A percentile compares a stretch with the other conserved stretches of the same genome.
Evolutionary conservation across 192 early-diverging fungal species (phyloP).

Genomic region (Kappamyces sp.): DNA sequence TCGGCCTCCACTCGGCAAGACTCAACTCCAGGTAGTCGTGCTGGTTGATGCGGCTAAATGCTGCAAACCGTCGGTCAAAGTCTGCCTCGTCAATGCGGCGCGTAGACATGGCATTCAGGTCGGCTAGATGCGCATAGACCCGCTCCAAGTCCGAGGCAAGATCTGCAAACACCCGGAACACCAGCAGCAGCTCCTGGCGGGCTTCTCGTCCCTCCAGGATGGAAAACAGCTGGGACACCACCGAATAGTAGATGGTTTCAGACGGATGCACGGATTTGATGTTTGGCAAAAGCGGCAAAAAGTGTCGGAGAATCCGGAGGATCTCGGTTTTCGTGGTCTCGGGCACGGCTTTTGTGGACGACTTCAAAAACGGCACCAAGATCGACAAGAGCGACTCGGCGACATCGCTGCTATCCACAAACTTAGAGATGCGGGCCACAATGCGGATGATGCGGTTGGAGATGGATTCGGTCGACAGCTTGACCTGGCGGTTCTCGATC

Average conservation of each 20-base stretch:
- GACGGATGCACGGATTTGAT: slow-evolving; percentile 9
- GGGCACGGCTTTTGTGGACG: slow-evolving; percentile 60
- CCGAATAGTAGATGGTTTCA: slow-evolving; percentile 52
- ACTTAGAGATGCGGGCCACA: slow-evolving; percentile 68
- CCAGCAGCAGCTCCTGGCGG: slow-evolving; percentile 53
- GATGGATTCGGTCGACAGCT: slow-evolving; percentile 18
- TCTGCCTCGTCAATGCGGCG: slow-evolving; percentile 80
- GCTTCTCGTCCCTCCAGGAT: slow-evolving; percentile 55
- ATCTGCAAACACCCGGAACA: slow-evolving; percentile 61
- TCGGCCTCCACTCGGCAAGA: slow-evolving; percentile 74
- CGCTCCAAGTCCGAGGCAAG: slow-evolving; percentile 46
- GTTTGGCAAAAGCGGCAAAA: slow-evolving; percentile 69
- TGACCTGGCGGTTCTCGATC: background rate
- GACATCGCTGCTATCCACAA: slow-evolving; percentile 59
- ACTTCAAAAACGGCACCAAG: slow-evolving; percentile 76
- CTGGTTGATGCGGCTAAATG: slow-evolving; percentile 64
- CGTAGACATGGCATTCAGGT: slow-evolving; percentile 74
- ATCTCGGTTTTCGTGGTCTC: slow-evolving; percentile 82
- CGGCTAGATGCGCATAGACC: slow-evolving; percentile 52
- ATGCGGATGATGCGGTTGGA: slow-evolving; percentile 68
- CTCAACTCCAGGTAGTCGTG: slow-evolving; percentile 60
- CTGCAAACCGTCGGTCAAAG: slow-evolving; percentile 73
- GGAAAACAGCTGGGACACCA: slow-evolving; percentile 67
- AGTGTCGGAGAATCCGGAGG: slow-evolving; percentile 69
- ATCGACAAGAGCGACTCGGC: slow-evolving; percentile 70